Conservation (phyloP, 805 yeast species). For the Zygosaccharomyces gambellarensis region DNA sequence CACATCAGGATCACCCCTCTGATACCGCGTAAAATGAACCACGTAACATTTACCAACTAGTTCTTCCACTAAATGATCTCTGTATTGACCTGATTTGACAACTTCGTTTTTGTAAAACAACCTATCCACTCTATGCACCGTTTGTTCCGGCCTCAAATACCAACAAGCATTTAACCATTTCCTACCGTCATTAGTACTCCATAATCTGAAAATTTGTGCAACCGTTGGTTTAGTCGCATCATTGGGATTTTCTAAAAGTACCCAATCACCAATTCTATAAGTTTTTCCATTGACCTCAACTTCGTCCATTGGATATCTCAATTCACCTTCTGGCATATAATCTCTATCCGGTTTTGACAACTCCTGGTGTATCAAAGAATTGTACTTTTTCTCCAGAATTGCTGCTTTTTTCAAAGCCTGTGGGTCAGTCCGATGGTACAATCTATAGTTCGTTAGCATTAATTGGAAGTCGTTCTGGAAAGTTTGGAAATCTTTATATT, state of each 20-base stretch:
- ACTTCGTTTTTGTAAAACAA: constrained; percentile 91
- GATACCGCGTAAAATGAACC: constrained; percentile 88
- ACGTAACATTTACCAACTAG: constrained; percentile 92
- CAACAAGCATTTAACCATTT: constrained; percentile 92
- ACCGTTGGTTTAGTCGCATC: constrained; percentile 87
- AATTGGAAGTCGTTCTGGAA: constrained; percentile 73
- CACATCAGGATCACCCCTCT: constrained; percentile 87
- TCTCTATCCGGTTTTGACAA: constrained; percentile 78
- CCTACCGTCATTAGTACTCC: constrained; percentile 78
- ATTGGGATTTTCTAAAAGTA: constrained; percentile 77
- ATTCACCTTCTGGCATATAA: constrained; percentile 53
- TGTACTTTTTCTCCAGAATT: constrained; percentile 57
- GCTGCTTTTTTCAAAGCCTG: constrained; percentile 57
- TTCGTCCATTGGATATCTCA: constrained; percentile 76
- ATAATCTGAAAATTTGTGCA: constrained; percentile 88
- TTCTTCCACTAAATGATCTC: constrained; percentile 87
- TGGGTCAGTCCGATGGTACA: constrained; percentile 55
- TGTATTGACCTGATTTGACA: constrained; percentile 91
- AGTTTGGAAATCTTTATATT: constrained; percentile 67
- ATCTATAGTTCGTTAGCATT: constrained; percentile 70
- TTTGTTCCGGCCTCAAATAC: constrained; percentile 97
- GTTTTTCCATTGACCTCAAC: constrained; percentile 64
- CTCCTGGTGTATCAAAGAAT: constrained; percentile 57
- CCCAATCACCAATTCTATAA: constrained; percentile 93
- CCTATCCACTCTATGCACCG: constrained; percentile 88